Base-by-base conservation (phyloP, 345 rosid genomes). In the Eucalyptus pauciflora region DNA sequence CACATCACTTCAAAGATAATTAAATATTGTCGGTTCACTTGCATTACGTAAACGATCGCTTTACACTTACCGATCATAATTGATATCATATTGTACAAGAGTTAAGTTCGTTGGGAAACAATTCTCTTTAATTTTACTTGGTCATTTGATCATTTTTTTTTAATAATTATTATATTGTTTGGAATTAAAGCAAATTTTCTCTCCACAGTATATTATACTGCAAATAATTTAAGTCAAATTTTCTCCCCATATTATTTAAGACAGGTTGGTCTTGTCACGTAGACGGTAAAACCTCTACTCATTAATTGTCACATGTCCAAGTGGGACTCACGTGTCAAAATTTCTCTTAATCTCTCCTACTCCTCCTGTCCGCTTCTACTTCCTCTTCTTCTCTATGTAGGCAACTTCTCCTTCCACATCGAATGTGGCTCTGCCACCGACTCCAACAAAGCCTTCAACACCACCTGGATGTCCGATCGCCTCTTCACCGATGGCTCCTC, bases 31-130 rank as follows among this genome's bases (percentile, higher is more conserved):
- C 3, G 29, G 67, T 58, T 58, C 6, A 58, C 27, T 58, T 58
- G 6, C n/a, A 58, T 58, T 5, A 58, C 0, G 3, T 10, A 9
- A 24, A 58, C 0, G 3, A 10, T 11, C 5, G 6, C 29, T 58
- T 58, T 25, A 25, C 67, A 58, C n/a, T 58, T 25, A 58, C n/a
- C 7, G 2, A 58, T 10, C n/a, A 58, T 58, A 10, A 25, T 4
- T 3, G 13, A 25, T 58, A 2, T 58, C n/a, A 25, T 25, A 25
- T 11, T 25, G 67, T 58, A 58, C n/a, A 5, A 58, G 27, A 58
- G 29, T 25, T 10, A 4, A 58, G 27, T 58, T 58, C 3, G 3
- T 58, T 2, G 64, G 64, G n/a, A 58, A 58, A 15, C n/a, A 58
- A 25, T 58, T 58, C 13, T 58, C 5, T 24, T 25, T 58, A 25